Evolutionary conservation across 345 rosid genomes (phyloP).

Genomic region (Citrus inodora): DNA sequence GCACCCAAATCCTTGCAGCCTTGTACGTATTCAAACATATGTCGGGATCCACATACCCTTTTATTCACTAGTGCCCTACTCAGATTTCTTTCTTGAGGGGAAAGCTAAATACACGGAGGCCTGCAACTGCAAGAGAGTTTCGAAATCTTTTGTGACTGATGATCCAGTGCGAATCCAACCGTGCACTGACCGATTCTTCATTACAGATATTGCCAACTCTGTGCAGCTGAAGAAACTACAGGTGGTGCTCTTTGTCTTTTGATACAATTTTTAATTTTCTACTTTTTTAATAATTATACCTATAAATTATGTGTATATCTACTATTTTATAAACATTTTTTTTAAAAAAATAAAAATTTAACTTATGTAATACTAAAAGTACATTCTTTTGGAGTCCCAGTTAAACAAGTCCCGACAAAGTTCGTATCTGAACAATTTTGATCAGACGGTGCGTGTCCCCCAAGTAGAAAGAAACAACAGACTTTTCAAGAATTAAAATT

Average conservation of each 20-base stretch:
- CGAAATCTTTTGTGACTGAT: neutral
- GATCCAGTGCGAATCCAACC: neutral
- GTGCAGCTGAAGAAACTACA: neutral
- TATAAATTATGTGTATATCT: neutral
- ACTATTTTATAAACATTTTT: no score
- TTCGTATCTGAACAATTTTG: constrained; percentile 4
- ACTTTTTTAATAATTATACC: no score
- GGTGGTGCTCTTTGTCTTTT: neutral
- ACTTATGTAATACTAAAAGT: no score
- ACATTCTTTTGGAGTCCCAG: neutral
- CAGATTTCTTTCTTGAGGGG: neutral
- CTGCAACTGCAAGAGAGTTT: neutral
- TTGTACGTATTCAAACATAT: neutral
- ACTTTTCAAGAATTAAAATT: neutral
- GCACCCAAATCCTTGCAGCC: neutral
- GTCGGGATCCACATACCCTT: neutral
- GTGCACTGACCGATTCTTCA: constrained; percentile 7
- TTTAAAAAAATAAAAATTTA: no score
- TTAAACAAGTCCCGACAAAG: constrained; percentile 19
- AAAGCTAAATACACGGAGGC: constrained; percentile 9
- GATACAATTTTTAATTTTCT: neutral
- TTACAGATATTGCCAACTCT: neutral
- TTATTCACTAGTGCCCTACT: neutral
- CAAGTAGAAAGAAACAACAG: neutral
- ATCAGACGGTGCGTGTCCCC: neutral